These are phyloP conservation scores for Plasmodium vivax DNA, from an alignment of 169 alveolate species.

Conservation along the genomic window DNA sequence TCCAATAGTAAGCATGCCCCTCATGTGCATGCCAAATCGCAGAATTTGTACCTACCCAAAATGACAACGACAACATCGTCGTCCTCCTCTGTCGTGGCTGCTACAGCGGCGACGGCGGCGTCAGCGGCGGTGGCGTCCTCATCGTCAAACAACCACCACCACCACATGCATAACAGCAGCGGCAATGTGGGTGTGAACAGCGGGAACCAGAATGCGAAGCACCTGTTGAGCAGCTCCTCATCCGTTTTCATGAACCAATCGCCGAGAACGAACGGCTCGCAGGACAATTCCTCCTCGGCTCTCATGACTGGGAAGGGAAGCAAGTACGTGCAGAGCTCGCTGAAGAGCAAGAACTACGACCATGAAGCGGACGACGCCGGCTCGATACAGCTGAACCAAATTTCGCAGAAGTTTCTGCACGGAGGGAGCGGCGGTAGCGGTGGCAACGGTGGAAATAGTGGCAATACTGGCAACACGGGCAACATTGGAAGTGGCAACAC, in stretches of 20 bases:
- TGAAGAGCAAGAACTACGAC: slow-evolving; percentile 64
- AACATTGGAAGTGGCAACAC: neutral
- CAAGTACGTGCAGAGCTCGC: slow-evolving; percentile 26
- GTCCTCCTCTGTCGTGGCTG: slow-evolving; percentile 9
- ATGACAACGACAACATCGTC: neutral
- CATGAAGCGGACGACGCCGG: slow-evolving; percentile 42
- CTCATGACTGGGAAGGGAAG: slow-evolving; percentile 9
- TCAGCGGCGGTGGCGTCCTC: neutral
- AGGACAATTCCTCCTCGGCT: slow-evolving; percentile 10
- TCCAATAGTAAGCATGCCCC: slow-evolving; percentile 36
- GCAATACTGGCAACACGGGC: neutral
- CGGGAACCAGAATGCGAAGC: slow-evolving; percentile 5
- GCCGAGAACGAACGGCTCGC: neutral
- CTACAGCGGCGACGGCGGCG: neutral
- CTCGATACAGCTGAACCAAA: slow-evolving; percentile 42
- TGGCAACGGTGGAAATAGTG: neutral
- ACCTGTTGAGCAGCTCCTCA: slow-evolving; percentile 12
- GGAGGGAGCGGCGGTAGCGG: neutral
- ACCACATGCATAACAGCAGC: neutral
- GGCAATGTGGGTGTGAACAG: neutral
- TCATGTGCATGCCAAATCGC: slow-evolving; percentile 27
- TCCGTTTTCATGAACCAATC: slow-evolving; percentile 20
- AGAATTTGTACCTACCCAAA: slow-evolving; percentile 36
- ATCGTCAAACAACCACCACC: neutral
- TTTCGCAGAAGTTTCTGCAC: slow-evolving; percentile 57